phyloP scores from a whole-genome alignment of 441 rosid species.

The Adansonia madagascariensis region DNA sequence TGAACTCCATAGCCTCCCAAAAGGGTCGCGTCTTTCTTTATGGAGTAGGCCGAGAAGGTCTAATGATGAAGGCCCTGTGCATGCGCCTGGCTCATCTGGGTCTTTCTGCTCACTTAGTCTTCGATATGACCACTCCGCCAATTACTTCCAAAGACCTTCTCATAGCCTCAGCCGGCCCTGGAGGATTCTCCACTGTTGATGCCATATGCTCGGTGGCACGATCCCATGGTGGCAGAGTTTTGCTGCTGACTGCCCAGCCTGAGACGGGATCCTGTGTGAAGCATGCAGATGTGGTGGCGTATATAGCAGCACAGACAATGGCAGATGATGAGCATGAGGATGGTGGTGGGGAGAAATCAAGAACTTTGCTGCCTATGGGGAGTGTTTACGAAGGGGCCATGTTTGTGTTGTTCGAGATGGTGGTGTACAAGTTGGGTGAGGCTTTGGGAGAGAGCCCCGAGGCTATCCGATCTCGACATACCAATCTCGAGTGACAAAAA shows the following conservation, averaged over 20 bases:
- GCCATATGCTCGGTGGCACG: constrained; percentile 73
- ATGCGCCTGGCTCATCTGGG: constrained; percentile 87
- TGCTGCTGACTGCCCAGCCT: constrained; percentile 71
- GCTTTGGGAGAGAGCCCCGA: constrained; percentile 60
- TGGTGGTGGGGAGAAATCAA: constrained; percentile 20
- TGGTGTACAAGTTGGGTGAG: constrained; percentile 64
- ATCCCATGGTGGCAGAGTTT: constrained; percentile 60
- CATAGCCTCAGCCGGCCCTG: constrained; percentile 83
- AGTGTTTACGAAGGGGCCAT: constrained; percentile 82
- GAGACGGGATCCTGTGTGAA: constrained; percentile 58
- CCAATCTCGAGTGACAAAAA: constrained; percentile 68
- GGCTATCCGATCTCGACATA: constrained; percentile 79
- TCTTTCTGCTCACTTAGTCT: constrained; percentile 71
- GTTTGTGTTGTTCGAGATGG: constrained; percentile 93
- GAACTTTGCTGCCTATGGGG: constrained; percentile 82
- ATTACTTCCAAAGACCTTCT: constrained; percentile 68
- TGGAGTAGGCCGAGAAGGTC: constrained; percentile 88
- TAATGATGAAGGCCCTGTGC: constrained; percentile 79
- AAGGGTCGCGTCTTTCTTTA: constrained; percentile 66
- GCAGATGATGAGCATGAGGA: constrained; percentile 48
- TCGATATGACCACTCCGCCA: constrained; percentile 86
- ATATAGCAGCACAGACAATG: constrained; percentile 82
- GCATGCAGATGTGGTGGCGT: constrained; percentile 67
- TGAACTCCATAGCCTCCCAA: constrained; percentile 48
- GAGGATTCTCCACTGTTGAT: constrained; percentile 83